A percentile compares a stretch with the other conserved stretches of the same genome.
Evolutionary conservation across 2,329 filamentous ascomycete species (phyloP).

Genomic region (Neofusicoccum laricinum): DNA sequence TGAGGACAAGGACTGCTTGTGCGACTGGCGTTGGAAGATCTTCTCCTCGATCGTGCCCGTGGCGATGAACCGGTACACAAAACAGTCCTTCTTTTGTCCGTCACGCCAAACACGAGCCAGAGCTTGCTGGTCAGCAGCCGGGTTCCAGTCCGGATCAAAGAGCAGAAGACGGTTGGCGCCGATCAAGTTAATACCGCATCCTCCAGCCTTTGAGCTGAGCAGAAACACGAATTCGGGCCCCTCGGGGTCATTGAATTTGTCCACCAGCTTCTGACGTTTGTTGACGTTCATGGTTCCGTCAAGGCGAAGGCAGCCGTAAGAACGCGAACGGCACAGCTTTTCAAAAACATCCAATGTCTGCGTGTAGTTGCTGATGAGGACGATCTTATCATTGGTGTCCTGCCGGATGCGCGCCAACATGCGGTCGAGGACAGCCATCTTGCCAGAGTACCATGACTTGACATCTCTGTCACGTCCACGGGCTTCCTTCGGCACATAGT

Average conservation of each 20-base stretch:
- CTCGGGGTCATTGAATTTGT: conserved; percentile 93
- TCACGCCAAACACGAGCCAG: conserved; percentile 98
- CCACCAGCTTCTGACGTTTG: conserved; percentile 94
- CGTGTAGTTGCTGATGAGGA: conserved; percentile 97
- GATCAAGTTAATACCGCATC: conserved; percentile 93
- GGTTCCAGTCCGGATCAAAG: conserved; percentile 95
- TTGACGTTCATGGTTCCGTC: conserved; percentile 98
- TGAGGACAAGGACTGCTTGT: conserved; percentile 94
- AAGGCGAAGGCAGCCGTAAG: conserved; percentile 82
- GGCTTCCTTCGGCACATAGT: conserved; percentile 83
- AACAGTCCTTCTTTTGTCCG: conserved; percentile 98
- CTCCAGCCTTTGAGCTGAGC: conserved; percentile 94
- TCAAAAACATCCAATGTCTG: conserved; percentile 95
- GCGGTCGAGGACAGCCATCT: conserved; percentile 96
- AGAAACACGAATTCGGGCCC: conserved; percentile 91
- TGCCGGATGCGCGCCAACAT: conserved; percentile 95
- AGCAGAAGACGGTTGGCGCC: conserved; percentile 92
- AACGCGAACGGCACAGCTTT: conserved; percentile 77
- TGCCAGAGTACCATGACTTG: conserved; percentile 94
- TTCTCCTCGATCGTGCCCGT: conserved; percentile 99
- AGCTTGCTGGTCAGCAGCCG: conserved; percentile 94
- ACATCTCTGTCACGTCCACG: conserved; percentile 88
- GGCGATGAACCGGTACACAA: conserved; percentile 98
- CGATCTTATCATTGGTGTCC: conserved; percentile 98
- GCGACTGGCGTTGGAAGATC: conserved; percentile 96